A percentile compares a stretch with the other conserved stretches of the same genome.
Conservation (phyloP, 2,329 filamentous ascomycete genomes). For the Allantophomopsis lycopodina region DNA sequence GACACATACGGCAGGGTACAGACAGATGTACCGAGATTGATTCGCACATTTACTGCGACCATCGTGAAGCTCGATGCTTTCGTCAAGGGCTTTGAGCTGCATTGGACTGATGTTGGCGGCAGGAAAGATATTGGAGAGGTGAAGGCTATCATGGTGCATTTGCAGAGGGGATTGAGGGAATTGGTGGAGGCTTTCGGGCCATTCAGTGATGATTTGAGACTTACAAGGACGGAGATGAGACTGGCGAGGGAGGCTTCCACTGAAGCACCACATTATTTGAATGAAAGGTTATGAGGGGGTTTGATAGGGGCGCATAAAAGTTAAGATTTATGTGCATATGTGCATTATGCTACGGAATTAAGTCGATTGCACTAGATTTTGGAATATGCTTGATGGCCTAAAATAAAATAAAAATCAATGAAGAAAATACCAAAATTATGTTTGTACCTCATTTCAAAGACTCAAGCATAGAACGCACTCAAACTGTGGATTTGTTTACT, state of each 20-base stretch:
- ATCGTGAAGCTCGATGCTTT: slow-evolving; percentile 60
- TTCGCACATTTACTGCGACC: slow-evolving; percentile 57
- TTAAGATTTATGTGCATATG: too few species aligned
- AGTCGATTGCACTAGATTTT: too few species aligned
- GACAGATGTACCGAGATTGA: slow-evolving; percentile 59
- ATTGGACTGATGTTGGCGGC: slow-evolving; percentile 68
- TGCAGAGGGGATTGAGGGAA: slow-evolving; percentile 51
- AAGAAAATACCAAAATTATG: too few species aligned
- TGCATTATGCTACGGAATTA: too few species aligned
- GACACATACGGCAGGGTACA: slow-evolving; percentile 83
- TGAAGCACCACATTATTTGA: too few species aligned
- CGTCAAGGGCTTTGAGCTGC: slow-evolving; percentile 39
- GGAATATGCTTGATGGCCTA: too few species aligned
- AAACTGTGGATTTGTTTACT: too few species aligned
- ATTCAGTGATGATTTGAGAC: slow-evolving; percentile 56
- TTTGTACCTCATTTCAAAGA: too few species aligned
- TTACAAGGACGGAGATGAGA: slow-evolving; percentile 58
- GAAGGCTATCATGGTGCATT: slow-evolving; percentile 49
- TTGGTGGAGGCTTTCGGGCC: slow-evolving; percentile 61
- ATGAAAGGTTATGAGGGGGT: too few species aligned
- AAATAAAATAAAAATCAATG: too few species aligned
- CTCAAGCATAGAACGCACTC: too few species aligned
- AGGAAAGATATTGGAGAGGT: slow-evolving; percentile 43
- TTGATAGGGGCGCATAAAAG: too few species aligned
- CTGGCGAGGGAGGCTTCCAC: slow-evolving; percentile 50